A percentile compares a stretch with the other conserved stretches of the same genome.
These are phyloP conservation scores for Przewalskia tangutica DNA, from an alignment of 257 asterid species.

Conservation along the genomic window DNA sequence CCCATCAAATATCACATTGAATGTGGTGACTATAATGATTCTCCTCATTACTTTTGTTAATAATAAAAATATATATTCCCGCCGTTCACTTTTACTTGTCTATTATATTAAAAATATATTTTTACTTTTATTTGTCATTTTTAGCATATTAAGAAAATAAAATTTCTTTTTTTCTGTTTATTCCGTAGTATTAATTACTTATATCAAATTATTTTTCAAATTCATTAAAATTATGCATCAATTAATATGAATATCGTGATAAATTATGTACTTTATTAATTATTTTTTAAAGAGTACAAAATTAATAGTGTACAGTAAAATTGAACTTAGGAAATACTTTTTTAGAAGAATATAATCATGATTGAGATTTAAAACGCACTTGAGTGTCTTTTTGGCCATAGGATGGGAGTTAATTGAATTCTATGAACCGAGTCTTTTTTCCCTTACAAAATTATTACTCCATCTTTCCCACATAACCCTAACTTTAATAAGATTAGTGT, in stretches of 20 bases:
- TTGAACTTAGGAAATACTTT: neutral
- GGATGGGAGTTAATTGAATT: neutral
- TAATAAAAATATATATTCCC: neutral
- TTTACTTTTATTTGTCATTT: no score
- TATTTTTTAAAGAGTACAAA: no score
- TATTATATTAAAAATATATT: no score
- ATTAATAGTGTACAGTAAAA: neutral
- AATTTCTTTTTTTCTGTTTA: no score
- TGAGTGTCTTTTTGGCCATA: neutral
- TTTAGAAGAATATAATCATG: neutral
- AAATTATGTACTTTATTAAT: no score
- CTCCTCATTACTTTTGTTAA: neutral
- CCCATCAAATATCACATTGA: neutral
- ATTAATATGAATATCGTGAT: no score
- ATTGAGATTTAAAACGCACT: neutral
- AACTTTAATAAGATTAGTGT: neutral
- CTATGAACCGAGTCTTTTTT: neutral
- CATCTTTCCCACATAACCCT: neutral
- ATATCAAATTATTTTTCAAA: no score
- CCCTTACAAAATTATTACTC: neutral
- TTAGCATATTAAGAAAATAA: no score
- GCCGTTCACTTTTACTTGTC: no score
- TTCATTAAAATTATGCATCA: no score
- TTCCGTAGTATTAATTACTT: no score
- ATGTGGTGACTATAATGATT: neutral